Evolutionary conservation across 2,329 filamentous ascomycete genomes (phyloP), one percentile per base, ranked within the genome.

Genomic region (Verticillium albo-atrum): DNA sequence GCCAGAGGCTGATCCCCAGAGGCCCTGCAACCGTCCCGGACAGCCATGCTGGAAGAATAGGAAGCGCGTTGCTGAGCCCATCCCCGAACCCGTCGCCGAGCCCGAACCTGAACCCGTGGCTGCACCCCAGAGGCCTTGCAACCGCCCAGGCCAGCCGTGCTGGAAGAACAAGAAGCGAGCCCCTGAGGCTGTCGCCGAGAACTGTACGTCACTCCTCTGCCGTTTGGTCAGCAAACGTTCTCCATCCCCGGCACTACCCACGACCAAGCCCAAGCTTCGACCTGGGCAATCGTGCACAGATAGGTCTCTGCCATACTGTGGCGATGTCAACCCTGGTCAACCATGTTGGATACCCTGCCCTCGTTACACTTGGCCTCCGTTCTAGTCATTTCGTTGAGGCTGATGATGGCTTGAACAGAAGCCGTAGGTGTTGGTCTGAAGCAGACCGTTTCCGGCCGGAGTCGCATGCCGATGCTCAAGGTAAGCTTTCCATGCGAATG

Each of bases 151-250:
- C 10, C 55, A 60, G 42, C 30, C 58, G 4, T 62, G 60, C 60
- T 58, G 58, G 57, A 59, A 60, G 37, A 28, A 26, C 42, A 51
- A 56, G 54, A 37, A 37, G 34, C 34, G 34, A 6, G 17, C 34
- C 17, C 34, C 72, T 15, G 67, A 75, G 27, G 68, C 75, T 28
- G 63, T 70, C 17, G 71, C 71, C 59, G 26, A 28, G 25, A 9
- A 50, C n/a, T 50, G 42, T 50, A 50, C 42, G 42, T 50, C 42
- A n/a, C 20, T 26, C 20, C 42, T 50, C 42, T 50, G 42, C 12
- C 76, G 74, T 73, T 73, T 70, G 71, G 73, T 71, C 63, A 76
- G 75, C 60, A 72, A 72, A 65, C 72, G 77, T 56, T 73, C 70
- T 17, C 73, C 73, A 51, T 73, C 70, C 17, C 73, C 73, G 52